These are phyloP conservation scores for Xylaria bambusicola DNA, from an alignment of 495 filamentous ascomycete species.

Conservation along the genomic window DNA sequence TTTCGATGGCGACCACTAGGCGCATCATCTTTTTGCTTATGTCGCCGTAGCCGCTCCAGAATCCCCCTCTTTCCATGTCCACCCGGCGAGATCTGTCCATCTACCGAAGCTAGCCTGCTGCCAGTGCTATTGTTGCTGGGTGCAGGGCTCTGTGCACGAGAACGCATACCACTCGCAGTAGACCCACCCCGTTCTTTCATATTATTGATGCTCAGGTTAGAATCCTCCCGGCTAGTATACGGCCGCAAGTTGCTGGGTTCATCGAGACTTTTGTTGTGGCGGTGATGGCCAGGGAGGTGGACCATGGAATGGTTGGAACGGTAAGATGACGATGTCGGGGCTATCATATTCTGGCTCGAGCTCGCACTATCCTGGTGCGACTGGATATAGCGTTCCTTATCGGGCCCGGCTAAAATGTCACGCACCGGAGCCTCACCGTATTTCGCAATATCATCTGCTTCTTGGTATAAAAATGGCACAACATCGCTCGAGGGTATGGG, in stretches of 20 bases:
- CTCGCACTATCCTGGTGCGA: slow-evolving; percentile 33
- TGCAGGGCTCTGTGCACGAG: slow-evolving; percentile 73
- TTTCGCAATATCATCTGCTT: slow-evolving; percentile 77
- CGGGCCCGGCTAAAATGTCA: slow-evolving; percentile 67
- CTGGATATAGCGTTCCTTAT: slow-evolving; percentile 63
- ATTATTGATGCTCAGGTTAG: slow-evolving; percentile 52
- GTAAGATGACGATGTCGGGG: slow-evolving; percentile 51
- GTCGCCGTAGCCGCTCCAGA: slow-evolving; percentile 63
- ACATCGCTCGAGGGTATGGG: slow-evolving; percentile 92
- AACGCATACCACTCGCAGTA: slow-evolving; percentile 41
- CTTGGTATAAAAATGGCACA: slow-evolving; percentile 93
- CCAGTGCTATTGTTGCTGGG: slow-evolving; percentile 64
- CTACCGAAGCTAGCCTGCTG: slow-evolving; percentile 45
- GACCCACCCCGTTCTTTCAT: slow-evolving; percentile 47
- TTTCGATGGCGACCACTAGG: slow-evolving; percentile 48
- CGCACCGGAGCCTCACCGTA: slow-evolving; percentile 83
- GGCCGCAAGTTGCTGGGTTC: slow-evolving; percentile 66
- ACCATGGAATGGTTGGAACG: slow-evolving; percentile 55
- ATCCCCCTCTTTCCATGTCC: slow-evolving; percentile 65
- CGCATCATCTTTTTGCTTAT: slow-evolving; percentile 63
- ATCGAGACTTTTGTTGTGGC: slow-evolving; percentile 76
- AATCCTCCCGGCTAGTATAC: slow-evolving; percentile 69
- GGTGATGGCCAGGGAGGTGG: slow-evolving; percentile 66
- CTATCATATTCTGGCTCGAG: slow-evolving; percentile 16
- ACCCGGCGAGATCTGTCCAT: slow-evolving; percentile 62